Base-by-base conservation (phyloP, 2,329 filamentous ascomycete species). In the Diaporthe caulivora region DNA sequence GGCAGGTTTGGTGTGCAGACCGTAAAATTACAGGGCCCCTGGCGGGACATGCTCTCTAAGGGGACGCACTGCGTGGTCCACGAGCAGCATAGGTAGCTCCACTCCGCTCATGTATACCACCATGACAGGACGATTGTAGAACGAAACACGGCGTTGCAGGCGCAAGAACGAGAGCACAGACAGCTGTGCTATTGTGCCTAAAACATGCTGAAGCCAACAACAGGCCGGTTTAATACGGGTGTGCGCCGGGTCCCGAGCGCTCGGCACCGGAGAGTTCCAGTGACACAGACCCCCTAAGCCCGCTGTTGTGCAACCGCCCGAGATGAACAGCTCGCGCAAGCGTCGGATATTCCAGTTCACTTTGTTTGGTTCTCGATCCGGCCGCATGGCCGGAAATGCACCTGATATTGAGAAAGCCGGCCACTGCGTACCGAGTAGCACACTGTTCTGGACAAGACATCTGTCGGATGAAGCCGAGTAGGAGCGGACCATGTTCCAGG, bases 241-340 rank as follows among this genome's bases (percentile, higher is more conserved):
- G 7, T 29, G 26, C 44, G 60, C 21, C 44, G 44, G n/a, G 44
- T 37, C 60, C 62, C 62, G 31, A 65, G 62, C 44, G n/a, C 44
- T 65, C 62, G 62, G 62, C 62, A 51, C 44, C 62, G 60, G 29
- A 51, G 44, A 24, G 42, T 17, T 49, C 21, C 2, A 34, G 60
- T 10, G 2, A 49, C 42, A 65, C 60, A 13, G 44, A 24, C 60
- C 62, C 60, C 58, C 62, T 18, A 3, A 24, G n/a, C 21, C 62
- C 62, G 31, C 62, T 40, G 62, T 37, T 13, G 62, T 65, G 44
- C 62, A 37, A 51, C 62, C 24, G n/a, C 49, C 40, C 26, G 60
- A 64, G 40, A 51, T 49, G 60, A 65, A 21, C 15, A 51, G 15
- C 6, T 31, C 26, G 11, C 21, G 8, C 11, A 34, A 13, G 15